Evolutionary conservation across 2,329 filamentous ascomycete species (phyloP), one percentile per base, ranked within the genome.

Genomic region (Ophiostoma tasmaniense): DNA sequence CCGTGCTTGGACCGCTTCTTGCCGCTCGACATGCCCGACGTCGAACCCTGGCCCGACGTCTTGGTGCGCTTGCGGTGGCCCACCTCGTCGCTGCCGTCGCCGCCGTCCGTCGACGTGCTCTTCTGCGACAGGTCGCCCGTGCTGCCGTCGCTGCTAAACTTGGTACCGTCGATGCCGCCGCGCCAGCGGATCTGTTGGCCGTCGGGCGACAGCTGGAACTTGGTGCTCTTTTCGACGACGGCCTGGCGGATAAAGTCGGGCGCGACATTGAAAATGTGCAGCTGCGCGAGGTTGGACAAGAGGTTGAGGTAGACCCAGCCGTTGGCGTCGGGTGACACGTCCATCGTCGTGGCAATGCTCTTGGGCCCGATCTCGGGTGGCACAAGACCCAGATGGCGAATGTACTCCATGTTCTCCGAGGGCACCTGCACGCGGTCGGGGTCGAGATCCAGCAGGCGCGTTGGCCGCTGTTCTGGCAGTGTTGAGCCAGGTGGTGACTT

Each of bases 281-380:
- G 80, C 77, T 96, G 92, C 0, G 92, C 92, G 81, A 96, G 85
- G 74, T 90, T 93, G 75, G 89, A 88, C 1, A 96, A 82, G 0
- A 96, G 79, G 73, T 95, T 95, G 7, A 95, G 79, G 73, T 93
- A 94, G 0, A 94, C 87, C 91, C 91, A 95, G 4, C 90, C 90
- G 33, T 92, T 87, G 0, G 82, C 81, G 68, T 89, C 88, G 0
- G 87, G 83, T 17, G 84, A 82, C 13, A 87, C 84, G 67, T 87
- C 82, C 2, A 78, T 66, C 5, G 69, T 28, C 35, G 66, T 75
- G 1, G 80, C 74, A 22, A 79, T 80, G 20, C 80, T 79, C 1
- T 80, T 78, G 11, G 79, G 79, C 11, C 81, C 73, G 1, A 85
- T 76, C 65, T 89, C 82, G 0, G 87, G 87, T 0, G 87, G 87